Conservation (phyloP, 1,284 basidiomycete species). For the Schizopora paradoxa region DNA sequence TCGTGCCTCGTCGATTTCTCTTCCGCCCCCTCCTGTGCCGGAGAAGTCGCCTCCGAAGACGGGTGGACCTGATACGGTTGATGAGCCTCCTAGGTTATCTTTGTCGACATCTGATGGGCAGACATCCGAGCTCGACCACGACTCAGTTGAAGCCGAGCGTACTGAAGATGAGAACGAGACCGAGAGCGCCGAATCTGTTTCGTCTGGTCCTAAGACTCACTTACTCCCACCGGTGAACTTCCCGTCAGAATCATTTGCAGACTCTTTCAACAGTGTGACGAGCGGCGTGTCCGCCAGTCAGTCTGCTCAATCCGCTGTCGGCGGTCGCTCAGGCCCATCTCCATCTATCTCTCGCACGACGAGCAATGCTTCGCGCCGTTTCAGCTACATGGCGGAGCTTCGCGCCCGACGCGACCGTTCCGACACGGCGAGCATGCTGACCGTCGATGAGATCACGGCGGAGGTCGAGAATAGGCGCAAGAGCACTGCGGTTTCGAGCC, state of each 20-base stretch:
- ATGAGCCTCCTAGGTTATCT: slow-evolving; percentile 58
- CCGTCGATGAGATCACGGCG: slow-evolving; percentile 96
- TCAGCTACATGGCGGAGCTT: slow-evolving; percentile 75
- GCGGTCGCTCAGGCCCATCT: slow-evolving; percentile 18
- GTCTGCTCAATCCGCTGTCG: no score
- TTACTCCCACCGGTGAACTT: slow-evolving; percentile 79
- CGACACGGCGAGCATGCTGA: slow-evolving; percentile 88
- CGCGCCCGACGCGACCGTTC: slow-evolving; percentile 76
- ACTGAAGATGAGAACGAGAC: slow-evolving; percentile 34
- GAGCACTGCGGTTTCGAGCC: slow-evolving; percentile 44
- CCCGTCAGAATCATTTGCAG: slow-evolving; percentile 71
- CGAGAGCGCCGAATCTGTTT: slow-evolving; percentile 24
- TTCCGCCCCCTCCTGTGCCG: slow-evolving; percentile 36
- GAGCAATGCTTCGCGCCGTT: slow-evolving; percentile 59
- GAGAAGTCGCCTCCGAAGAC: slow-evolving; percentile 28
- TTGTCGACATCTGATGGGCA: slow-evolving; percentile 65
- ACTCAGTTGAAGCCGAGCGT: no score
- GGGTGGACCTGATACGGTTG: slow-evolving; percentile 26
- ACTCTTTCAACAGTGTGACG: slow-evolving; percentile 61
- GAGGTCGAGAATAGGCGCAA: slow-evolving; percentile 82
- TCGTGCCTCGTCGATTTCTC: slow-evolving; percentile 34
- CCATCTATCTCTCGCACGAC: slow-evolving; percentile 33
- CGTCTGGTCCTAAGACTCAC: slow-evolving; percentile 41
- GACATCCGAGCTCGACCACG: slow-evolving; percentile 46
- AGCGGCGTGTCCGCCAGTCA: slow-evolving; percentile 23